These are phyloP conservation scores for Excoecaria agallocha DNA, from an alignment of 345 rosid species.

Conservation along the genomic window DNA sequence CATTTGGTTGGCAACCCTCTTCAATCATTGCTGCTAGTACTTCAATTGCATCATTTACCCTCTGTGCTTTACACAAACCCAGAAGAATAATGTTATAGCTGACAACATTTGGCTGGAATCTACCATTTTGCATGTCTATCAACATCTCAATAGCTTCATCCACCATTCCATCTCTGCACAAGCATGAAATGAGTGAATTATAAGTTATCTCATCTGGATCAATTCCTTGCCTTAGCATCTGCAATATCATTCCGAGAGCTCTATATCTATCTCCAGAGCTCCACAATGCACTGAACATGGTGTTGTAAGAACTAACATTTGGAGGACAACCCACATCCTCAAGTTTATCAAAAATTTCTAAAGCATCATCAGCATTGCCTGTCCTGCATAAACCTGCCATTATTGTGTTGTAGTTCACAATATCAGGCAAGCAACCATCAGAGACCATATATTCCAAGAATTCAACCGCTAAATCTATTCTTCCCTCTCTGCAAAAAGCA, in stretches of 20 bases:
- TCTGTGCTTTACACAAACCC: conserved; percentile 66
- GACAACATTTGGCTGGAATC: conserved; percentile 57
- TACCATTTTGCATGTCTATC: conserved; percentile 63
- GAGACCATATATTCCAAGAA: conserved; percentile 72
- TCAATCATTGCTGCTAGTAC: conserved; percentile 57
- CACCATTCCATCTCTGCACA: conserved; percentile 87
- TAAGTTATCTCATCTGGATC: conserved; percentile 77
- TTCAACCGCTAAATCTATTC: conserved; percentile 65
- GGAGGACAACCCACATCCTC: conserved; percentile 78
- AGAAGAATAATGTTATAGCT: conserved; percentile 71
- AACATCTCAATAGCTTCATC: conserved; percentile 65
- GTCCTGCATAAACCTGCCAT: conserved; percentile 65
- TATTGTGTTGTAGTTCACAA: conserved; percentile 76
- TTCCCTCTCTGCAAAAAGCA: conserved; percentile 72
- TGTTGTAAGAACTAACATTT: conserved; percentile 72
- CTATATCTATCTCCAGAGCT: conserved; percentile 53
- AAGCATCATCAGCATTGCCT: conserved; percentile 66
- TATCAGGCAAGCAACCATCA: conserved; percentile 77
- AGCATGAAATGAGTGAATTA: conserved; percentile 72
- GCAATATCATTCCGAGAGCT: conserved; percentile 58
- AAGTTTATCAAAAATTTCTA: conserved; percentile 64
- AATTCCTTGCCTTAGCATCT: conserved; percentile 62
- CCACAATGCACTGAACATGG: conserved; percentile 79
- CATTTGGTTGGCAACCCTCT: conserved; percentile 68
- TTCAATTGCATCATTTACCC: conserved; percentile 65